Evolutionary conservation across 2,329 filamentous ascomycete species (phyloP), one percentile per base, ranked within the genome.

Genomic region (Venturia aucupariae): DNA sequence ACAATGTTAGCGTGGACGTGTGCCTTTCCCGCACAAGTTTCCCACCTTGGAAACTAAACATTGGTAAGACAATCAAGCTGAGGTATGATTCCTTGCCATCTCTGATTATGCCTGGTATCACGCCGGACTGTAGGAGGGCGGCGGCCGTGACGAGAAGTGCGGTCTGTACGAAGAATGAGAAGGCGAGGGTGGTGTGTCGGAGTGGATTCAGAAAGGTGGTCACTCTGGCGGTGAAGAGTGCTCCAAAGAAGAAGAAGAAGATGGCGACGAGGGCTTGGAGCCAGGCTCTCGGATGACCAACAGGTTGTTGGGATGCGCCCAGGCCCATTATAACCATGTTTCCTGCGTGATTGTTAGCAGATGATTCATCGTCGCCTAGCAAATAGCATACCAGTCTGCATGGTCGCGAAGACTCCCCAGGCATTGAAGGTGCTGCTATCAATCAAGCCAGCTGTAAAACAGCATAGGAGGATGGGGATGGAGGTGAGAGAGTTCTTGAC

Each of bases 241-340:
- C 84, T 42, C 84, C 84, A 38, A 79, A 64, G 66, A 83, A 76
- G 74, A 85, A 85, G 67, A 78, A 76, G 65, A 70, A 72, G 67
- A 85, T 82, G 63, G 84, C 85, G 66, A 79, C 74, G 24, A 82
- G 75, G 2, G 81, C 81, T 65, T 79, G 81, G 62, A 81, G 74
- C 82, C 80, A 84, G 64, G 80, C 82, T 64, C 76, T 76, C 3
- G 81, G 81, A 65, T 82, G 74, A 19, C 75, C 75, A 24, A 76
- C 71, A 3, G 81, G 83, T 59, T 84, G 81, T 38, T 74, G 73
- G 2, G 83, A 80, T 15, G 82, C 80, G 64, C 83, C 84, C 27
- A 87, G 81, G 22, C 82, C 84, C 46, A 87, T 77, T 73, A 86
- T 86, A 68, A 87, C 81, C 11, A 84, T 86, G 73, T 87, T 87